A percentile compares a stretch with the other conserved stretches of the same genome.
Conservation (phyloP, 2,329 filamentous ascomycete genomes). For the Penicillium sp. region DNA sequence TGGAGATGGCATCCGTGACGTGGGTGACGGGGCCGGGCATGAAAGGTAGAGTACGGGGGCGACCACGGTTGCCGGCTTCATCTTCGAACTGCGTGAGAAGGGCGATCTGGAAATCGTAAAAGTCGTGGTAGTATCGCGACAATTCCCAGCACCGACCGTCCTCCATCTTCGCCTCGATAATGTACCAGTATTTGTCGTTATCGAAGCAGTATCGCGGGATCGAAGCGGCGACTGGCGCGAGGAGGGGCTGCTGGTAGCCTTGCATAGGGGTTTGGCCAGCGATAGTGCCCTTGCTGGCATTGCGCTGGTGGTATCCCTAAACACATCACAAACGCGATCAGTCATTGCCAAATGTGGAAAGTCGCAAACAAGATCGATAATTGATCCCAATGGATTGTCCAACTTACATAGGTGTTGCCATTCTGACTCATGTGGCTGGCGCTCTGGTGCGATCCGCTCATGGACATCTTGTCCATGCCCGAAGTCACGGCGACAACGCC, state of each 20-base stretch:
- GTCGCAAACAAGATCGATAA: neutral
- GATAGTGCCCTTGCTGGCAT: constrained; percentile 44
- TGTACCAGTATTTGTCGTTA: constrained; percentile 98
- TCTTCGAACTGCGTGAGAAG: constrained; percentile 89
- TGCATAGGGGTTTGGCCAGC: constrained; percentile 43
- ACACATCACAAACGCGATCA: neutral
- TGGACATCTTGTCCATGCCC: constrained; percentile 78
- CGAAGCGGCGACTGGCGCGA: constrained; percentile 78
- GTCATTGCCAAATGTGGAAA: neutral
- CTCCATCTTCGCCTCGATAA: constrained; percentile 88
- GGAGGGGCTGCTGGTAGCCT: constrained; percentile 58
- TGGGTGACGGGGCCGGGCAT: constrained; percentile 98
- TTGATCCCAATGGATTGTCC: neutral
- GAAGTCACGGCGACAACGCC: constrained; percentile 67
- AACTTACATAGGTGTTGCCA: constrained; percentile 57
- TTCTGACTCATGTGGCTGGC: constrained; percentile 56
- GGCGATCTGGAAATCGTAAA: constrained; percentile 98
- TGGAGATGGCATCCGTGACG: constrained; percentile 96
- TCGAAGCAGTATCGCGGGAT: constrained; percentile 95
- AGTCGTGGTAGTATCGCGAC: constrained; percentile 95
- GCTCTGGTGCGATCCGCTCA: constrained; percentile 63
- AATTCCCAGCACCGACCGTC: constrained; percentile 93
- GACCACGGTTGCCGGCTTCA: constrained; percentile 85
- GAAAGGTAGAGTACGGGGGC: constrained; percentile 85
- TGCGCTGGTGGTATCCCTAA: constrained; percentile 48